phyloP scores from a whole-genome alignment of 257 asterid genomes.

The Striga asiatica region DNA sequence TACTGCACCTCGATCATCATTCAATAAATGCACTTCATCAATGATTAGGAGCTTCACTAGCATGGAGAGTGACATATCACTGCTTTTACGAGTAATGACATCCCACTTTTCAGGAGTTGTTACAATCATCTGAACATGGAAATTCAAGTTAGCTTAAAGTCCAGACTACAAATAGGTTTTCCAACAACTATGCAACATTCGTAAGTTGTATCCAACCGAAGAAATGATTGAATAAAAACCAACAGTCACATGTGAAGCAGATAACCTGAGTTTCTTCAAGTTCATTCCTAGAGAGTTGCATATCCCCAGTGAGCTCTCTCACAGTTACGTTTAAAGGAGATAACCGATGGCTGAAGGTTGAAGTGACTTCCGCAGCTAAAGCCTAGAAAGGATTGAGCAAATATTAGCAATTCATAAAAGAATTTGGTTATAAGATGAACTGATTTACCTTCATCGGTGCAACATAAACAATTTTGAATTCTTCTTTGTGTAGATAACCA shows the following conservation, averaged over 20 bases:
- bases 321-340: conserved; percentile 79
- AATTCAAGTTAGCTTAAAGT: not conserved
- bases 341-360: conserved; percentile 83
- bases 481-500: conserved; percentile 92
- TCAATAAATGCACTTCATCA: conserved; percentile 93
- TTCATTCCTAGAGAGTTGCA: conserved; percentile 91
- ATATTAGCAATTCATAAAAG: conserved; percentile 12
- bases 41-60: conserved; percentile 95
- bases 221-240: conserved; percentile 5
- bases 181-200: conserved; percentile 10
- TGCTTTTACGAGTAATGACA: conserved; percentile 97
- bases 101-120: conserved; percentile 99
- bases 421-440: not conserved
- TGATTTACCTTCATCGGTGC: conserved; percentile 94
- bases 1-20: conserved; percentile 97
- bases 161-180: conserved; percentile 5
- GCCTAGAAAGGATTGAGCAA: conserved; percentile 42
- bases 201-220: conserved; percentile 5
- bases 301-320: conserved; percentile 97
- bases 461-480: conserved; percentile 96
- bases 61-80: conserved; percentile 96
- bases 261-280: conserved; percentile 91
- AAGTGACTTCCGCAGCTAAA: conserved; percentile 94
- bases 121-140: conserved; percentile 74
- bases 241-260: conserved; percentile 8